Evolutionary conservation across 805 yeast species (phyloP).

Genomic region (Teunomyces kruisii): DNA sequence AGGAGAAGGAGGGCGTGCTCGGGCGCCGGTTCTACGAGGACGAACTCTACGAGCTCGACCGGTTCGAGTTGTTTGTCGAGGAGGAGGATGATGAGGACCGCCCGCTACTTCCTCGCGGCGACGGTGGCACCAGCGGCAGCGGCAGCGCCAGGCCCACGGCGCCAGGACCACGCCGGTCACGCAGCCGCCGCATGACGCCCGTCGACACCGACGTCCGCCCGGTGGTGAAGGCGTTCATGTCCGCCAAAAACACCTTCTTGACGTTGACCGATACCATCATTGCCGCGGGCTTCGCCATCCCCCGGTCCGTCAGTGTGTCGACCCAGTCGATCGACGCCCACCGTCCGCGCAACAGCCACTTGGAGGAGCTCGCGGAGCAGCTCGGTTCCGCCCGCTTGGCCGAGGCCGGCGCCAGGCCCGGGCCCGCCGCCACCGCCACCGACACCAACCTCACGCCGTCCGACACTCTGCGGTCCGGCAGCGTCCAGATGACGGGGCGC

Average conservation of each 20-base stretch:
- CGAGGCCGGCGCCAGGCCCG: not conserved
- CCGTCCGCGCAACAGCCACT: not conserved
- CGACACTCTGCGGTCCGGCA: too few species aligned
- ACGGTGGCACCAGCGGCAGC: too few species aligned
- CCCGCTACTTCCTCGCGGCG: too few species aligned
- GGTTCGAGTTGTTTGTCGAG: constrained; percentile 40
- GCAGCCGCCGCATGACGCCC: not conserved
- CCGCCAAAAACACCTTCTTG: constrained; percentile 39
- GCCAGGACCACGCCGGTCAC: not conserved
- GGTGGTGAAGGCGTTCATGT: constrained; percentile 6
- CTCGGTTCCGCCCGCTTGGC: not conserved
- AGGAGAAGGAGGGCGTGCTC: constrained; percentile 68
- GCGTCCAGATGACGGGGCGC: not conserved
- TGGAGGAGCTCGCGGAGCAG: not conserved
- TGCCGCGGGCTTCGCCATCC: constrained; percentile 58
- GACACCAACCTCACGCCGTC: too few species aligned
- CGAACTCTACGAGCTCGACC: constrained; percentile 46
- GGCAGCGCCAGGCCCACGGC: not conserved
- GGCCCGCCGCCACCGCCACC: too few species aligned
- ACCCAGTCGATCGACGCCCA: constrained; percentile 11
- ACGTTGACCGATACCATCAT: constrained; percentile 53
- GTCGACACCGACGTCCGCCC: constrained; percentile 1
- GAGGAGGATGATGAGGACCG: constrained; percentile 31
- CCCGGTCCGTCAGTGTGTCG: constrained; percentile 46
- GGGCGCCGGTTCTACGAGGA: constrained; percentile 78